phyloP scores from a whole-genome alignment of 225 moss, liverwort and hornwort genomes.

The Pleurozium schreberi region DNA sequence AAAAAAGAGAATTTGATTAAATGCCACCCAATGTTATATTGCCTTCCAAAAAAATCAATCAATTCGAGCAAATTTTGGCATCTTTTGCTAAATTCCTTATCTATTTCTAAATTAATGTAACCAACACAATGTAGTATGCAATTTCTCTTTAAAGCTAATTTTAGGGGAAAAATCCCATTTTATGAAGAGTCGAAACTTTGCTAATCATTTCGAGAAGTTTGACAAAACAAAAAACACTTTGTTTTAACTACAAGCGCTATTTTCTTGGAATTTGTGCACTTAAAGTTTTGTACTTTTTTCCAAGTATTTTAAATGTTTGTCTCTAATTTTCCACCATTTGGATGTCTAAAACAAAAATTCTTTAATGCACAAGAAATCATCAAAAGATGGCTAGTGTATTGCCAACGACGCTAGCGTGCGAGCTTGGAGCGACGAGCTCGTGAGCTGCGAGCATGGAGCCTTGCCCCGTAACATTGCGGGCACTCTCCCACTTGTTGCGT shows the following conservation, averaged over 20 bases:
- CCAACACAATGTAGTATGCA: not conserved
- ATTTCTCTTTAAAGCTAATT: not conserved
- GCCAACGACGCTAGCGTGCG: too few relatives aligned
- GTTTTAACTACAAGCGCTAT: not conserved
- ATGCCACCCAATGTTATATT: fast-evolving
- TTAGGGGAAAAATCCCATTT: not conserved
- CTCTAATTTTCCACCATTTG: not conserved
- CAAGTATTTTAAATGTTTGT: not conserved
- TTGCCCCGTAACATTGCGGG: too few relatives aligned
- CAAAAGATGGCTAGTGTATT: not conserved
- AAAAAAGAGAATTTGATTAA: not conserved
- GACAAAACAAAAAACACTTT: not conserved
- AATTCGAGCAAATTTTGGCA: not conserved
- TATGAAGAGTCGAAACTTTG: not conserved
- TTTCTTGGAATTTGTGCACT: fast-evolving
- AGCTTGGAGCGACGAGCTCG: too few relatives aligned
- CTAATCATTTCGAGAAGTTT: fast-evolving
- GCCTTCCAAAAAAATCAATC: fast-evolving
- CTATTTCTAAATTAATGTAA: not conserved
- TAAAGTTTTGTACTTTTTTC: not conserved
- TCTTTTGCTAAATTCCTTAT: not conserved
- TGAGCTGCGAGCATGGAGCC: too few relatives aligned
- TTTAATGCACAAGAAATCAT: not conserved
- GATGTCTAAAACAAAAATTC: not conserved
- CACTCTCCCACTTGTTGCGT: too few relatives aligned